Percentiles rank a stretch among this genome's conserved stretches.
Conservation (phyloP, 257 asterid genomes). For the Solanum clarkiae region DNA sequence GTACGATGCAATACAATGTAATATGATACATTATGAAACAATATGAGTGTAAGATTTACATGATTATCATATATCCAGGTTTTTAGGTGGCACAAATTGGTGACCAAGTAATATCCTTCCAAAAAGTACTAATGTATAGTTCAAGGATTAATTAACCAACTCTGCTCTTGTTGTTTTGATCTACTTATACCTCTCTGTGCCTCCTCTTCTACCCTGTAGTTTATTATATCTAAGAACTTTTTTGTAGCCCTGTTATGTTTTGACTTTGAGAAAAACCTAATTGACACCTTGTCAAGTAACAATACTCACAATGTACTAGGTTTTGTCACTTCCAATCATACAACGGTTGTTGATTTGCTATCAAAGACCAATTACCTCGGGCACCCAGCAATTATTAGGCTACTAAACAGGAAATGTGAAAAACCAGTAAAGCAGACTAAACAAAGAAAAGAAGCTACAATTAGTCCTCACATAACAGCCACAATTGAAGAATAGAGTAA, state of each 20-base stretch:
- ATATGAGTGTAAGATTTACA: not conserved
- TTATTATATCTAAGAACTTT: not conserved
- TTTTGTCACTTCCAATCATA: not conserved
- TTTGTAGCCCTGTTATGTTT: not conserved
- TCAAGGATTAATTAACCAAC: not conserved
- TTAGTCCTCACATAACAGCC: not conserved
- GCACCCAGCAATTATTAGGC: not conserved
- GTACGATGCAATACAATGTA: too few species aligned
- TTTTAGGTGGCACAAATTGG: not conserved
- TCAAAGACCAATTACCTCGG: not conserved
- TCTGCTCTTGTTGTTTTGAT: not conserved
- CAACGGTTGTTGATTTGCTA: not conserved
- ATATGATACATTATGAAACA: too few species aligned
- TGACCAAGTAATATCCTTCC: not conserved
- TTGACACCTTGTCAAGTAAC: not conserved
- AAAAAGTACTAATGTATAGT: not conserved
- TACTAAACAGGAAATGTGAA: not conserved
- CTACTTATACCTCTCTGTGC: not conserved
- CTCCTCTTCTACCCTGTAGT: not conserved
- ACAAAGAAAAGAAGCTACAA: not conserved
- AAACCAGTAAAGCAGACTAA: not conserved
- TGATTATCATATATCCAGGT: not conserved
- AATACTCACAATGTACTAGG: not conserved
- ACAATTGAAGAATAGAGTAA: not conserved
- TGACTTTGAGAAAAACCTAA: not conserved